Base-by-base conservation (phyloP, 176 grass and related monocot species). In the Ensete ventricosum region DNA sequence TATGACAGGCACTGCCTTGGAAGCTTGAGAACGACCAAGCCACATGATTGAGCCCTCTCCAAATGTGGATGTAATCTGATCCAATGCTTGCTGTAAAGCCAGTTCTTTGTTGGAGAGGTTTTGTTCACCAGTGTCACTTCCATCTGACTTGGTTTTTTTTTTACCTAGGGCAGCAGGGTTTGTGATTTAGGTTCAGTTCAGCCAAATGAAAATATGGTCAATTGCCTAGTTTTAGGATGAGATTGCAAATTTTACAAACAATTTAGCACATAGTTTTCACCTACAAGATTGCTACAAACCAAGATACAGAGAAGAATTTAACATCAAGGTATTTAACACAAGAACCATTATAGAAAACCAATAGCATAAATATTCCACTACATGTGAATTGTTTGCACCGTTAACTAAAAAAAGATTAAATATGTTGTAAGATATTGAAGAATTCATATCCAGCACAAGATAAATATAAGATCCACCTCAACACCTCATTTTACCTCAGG, bases 31-130 rank as follows among this genome's bases (percentile, higher is more conserved):
- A 67, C 88, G 95, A 48, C 95, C 95, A 87, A 98, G 90, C 90
- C 95, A 98, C 95, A 98, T 98, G 55, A 98, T 98, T 63, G 95
- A 84, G 1, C 95, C 95, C 64, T 98, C 89, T 51, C 95, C 95
- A 80, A 98, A 98, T 9, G 95, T 74, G 62, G 82, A 73, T 80
- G 83, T 88, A 79, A 98, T 94, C 55, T 98, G 95, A 89, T 98
- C 95, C 8, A 98, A 85, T 21, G 95, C 95, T 84, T 98, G 88
- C 76, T 93, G 88, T 66, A 98, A 86, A 76, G 95, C 95, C 29
- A 86, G 68, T 48, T 98, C 95, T 84, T 90, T 93, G 84, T 88
- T 91, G 14, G 95, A 98, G 70, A 93, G 82, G 78, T 81, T 85
- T 59, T 98, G 90, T 66, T 89, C 88, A 52, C 86, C 78, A 8